Evolutionary conservation across 148 eudicot genomes (phyloP).

Genomic region (Vaccinium macrocarpon): DNA sequence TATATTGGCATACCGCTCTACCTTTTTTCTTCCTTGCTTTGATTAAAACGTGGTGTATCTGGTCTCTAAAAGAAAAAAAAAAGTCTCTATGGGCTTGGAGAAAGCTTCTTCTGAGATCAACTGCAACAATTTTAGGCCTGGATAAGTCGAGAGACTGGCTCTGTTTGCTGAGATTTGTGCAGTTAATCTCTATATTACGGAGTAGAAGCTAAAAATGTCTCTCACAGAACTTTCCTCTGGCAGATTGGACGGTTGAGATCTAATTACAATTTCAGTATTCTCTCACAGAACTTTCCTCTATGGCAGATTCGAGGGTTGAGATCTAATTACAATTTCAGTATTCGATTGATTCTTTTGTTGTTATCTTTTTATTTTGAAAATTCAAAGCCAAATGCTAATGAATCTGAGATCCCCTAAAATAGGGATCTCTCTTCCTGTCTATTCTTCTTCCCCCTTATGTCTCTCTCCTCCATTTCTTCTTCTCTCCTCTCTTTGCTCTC

Average conservation of each 20-base stretch:
- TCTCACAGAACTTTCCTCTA: not conserved
- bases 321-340: not conserved
- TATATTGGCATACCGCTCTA: not conserved
- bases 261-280: not conserved
- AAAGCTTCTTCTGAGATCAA: not conserved
- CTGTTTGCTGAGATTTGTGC: not conserved
- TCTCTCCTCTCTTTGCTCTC: not conserved
- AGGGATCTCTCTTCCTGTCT: not conserved
- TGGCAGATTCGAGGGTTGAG: not conserved
- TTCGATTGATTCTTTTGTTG: not conserved
- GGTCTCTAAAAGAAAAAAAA: not conserved
- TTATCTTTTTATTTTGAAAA: not conserved
- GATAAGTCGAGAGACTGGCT: not conserved
- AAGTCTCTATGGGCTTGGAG: not conserved
- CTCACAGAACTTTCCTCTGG: not conserved
- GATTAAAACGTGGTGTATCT: not conserved
- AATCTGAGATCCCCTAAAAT: not conserved
- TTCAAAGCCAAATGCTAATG: not conserved
- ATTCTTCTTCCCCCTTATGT: not conserved
- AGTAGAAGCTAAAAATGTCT: not conserved
- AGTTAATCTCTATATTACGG: not conserved
- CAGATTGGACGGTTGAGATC: not conserved
- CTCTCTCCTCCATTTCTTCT: not conserved
- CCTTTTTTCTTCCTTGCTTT: not conserved
- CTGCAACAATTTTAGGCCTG: not conserved